Percentiles rank a stretch among this genome's conserved stretches.
Conservation (phyloP, 805 yeast genomes). For the Kazachstania bromeliacearum region DNA sequence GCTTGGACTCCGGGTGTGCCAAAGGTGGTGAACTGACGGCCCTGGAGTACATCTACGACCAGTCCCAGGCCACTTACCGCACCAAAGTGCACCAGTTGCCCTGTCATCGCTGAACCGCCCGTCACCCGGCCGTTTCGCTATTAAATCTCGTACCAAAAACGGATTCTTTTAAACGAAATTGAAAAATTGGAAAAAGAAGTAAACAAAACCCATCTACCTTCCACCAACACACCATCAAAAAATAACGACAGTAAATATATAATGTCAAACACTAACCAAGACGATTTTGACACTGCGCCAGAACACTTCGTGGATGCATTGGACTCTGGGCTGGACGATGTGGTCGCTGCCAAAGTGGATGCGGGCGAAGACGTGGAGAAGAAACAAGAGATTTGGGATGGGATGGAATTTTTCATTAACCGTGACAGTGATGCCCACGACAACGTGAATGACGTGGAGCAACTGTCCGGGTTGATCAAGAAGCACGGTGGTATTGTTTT, state of each 20-base stretch:
- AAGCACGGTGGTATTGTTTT: slow-evolving; percentile 21
- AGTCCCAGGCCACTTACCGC: not conserved
- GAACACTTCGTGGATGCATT: slow-evolving; percentile 21
- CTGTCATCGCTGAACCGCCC: too few species aligned
- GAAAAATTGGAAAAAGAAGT: too few species aligned
- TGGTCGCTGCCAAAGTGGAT: not conserved
- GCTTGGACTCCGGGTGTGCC: slow-evolving; percentile 77
- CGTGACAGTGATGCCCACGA: slow-evolving; percentile 20
- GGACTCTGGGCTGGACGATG: slow-evolving; percentile 6
- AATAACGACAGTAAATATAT: not conserved
- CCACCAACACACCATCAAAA: too few species aligned
- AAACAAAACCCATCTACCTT: slow-evolving; percentile 1
- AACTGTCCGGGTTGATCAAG: slow-evolving; percentile 13
- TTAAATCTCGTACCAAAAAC: not conserved
- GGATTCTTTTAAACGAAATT: not conserved
- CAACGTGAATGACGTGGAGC: slow-evolving; percentile 15
- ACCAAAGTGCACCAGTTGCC: not conserved
- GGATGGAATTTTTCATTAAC: slow-evolving; percentile 18
- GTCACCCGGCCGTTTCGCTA: not conserved
- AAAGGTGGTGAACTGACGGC: slow-evolving; percentile 65
- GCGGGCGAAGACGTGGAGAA: not conserved
- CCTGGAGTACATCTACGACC: slow-evolving; percentile 21
- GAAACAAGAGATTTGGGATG: slow-evolving; percentile 3
- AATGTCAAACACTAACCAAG: slow-evolving; percentile 12
- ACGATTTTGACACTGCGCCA: slow-evolving; percentile 23